phyloP scores from a whole-genome alignment of 75 land plant species.

The Larix kaempferi region DNA sequence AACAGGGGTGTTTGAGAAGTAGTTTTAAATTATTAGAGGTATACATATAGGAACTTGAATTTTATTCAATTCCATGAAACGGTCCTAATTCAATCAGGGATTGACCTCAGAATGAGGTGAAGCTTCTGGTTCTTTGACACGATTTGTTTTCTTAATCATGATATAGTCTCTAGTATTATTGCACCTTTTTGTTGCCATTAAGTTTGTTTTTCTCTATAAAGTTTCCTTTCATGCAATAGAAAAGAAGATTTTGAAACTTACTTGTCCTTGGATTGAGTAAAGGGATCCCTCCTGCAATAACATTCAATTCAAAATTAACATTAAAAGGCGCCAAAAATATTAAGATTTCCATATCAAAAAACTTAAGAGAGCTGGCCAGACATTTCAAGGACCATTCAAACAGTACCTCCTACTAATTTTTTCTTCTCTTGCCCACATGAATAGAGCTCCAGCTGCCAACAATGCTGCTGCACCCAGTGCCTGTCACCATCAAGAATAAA shows the following conservation, averaged over 20 bases:
- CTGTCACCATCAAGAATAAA: background rate
- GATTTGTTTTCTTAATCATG: background rate
- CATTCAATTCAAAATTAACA: background rate
- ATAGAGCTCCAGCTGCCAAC: slow-evolving; percentile 6
- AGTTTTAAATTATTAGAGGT: background rate
- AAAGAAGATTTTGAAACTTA: background rate
- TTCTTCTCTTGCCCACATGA: slow-evolving; percentile 4
- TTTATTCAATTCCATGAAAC: background rate
- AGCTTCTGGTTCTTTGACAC: background rate
- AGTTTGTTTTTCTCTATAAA: background rate
- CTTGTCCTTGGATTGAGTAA: background rate
- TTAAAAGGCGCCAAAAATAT: background rate
- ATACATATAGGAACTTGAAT: background rate
- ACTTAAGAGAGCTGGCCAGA: background rate
- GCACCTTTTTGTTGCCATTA: too few relatives aligned
- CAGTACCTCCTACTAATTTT: slow-evolving; percentile 1
- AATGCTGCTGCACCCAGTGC: slow-evolving; percentile 6
- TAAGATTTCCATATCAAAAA: background rate
- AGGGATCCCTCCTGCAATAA: background rate
- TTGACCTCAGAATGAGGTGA: background rate
- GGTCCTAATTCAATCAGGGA: background rate
- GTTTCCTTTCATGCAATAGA: background rate
- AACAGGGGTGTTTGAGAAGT: too few relatives aligned
- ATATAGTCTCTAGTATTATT: background rate
- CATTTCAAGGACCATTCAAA: background rate